Evolutionary conservation across 2,329 filamentous ascomycete species (phyloP).

Genomic region (Diaporthe ampelina): DNA sequence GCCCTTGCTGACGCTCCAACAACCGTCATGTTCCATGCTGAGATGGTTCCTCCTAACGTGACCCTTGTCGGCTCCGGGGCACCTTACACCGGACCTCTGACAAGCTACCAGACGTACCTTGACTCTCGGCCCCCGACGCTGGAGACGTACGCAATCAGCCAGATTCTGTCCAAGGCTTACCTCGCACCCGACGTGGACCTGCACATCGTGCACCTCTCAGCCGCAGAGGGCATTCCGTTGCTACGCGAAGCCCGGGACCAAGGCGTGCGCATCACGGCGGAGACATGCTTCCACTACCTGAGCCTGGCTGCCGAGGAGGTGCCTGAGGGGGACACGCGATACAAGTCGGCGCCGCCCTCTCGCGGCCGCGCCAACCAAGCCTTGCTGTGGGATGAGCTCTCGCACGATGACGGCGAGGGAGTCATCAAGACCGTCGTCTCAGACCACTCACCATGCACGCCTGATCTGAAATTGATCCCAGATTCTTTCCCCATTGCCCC

Average conservation of each 20-base stretch:
- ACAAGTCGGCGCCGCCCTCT: constrained; percentile 97
- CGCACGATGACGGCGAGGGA: constrained; percentile 68
- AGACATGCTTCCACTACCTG: constrained; percentile 97
- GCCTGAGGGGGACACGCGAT: constrained; percentile 85
- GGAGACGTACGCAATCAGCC: constrained; percentile 89
- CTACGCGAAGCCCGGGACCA: constrained; percentile 78
- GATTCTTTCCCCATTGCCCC: constrained; percentile 65
- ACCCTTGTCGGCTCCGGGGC: constrained; percentile 84
- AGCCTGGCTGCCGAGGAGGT: constrained; percentile 87
- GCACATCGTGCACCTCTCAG: constrained; percentile 94
- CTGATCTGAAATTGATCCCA: constrained; percentile 90
- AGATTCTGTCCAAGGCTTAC: constrained; percentile 86
- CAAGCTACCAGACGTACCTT: constrained; percentile 90
- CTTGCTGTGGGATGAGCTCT: constrained; percentile 87
- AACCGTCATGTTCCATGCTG: constrained; percentile 98
- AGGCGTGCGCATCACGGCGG: constrained; percentile 89
- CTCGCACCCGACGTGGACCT: constrained; percentile 85
- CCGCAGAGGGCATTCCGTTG: constrained; percentile 86
- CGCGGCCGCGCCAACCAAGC: constrained; percentile 86
- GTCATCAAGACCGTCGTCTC: constrained; percentile 94
- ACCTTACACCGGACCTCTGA: constrained; percentile 79
- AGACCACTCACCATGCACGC: constrained; percentile 96
- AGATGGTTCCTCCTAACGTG: constrained; percentile 93
- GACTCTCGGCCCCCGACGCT: constrained; percentile 89
- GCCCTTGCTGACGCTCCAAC: constrained; percentile 86